Evolutionary conservation across 441 rosid species (phyloP).

Genomic region (Syzygium malaccense): DNA sequence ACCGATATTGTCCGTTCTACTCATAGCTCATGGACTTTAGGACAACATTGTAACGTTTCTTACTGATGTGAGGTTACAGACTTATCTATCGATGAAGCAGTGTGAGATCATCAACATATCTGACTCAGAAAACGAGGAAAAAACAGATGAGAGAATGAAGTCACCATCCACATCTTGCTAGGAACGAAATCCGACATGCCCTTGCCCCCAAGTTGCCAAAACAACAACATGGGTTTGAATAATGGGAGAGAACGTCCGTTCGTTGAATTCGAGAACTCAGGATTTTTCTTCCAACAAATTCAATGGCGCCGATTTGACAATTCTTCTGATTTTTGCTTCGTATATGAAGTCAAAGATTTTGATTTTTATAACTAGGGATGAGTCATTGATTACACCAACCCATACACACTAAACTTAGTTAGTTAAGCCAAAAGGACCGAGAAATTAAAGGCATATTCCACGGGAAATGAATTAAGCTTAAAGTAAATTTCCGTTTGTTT

Average conservation of each 20-base stretch:
- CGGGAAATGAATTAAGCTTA: neutral
- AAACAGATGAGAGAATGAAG: neutral
- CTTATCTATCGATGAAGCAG: neutral
- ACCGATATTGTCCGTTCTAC: neutral
- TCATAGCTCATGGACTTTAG: neutral
- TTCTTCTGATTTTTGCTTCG: neutral
- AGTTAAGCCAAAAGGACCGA: neutral
- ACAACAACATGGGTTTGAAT: neutral
- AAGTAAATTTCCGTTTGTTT: neutral
- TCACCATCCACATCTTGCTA: neutral
- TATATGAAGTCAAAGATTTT: neutral
- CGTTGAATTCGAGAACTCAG: neutral
- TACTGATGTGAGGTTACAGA: neutral
- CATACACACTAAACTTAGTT: neutral
- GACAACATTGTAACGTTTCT: neutral
- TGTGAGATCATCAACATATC: neutral
- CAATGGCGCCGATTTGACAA: neutral
- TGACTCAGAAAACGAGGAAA: neutral
- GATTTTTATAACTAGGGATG: neutral
- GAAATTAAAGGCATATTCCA: neutral
- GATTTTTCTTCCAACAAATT: neutral
- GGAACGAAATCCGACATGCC: neutral
- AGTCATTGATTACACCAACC: neutral
- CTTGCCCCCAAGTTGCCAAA: neutral
- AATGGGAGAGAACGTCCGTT: neutral